These are phyloP conservation scores for Neocatenulostroma microsporum DNA, from an alignment of 2,329 filamentous ascomycete genomes.

Conservation along the genomic window DNA sequence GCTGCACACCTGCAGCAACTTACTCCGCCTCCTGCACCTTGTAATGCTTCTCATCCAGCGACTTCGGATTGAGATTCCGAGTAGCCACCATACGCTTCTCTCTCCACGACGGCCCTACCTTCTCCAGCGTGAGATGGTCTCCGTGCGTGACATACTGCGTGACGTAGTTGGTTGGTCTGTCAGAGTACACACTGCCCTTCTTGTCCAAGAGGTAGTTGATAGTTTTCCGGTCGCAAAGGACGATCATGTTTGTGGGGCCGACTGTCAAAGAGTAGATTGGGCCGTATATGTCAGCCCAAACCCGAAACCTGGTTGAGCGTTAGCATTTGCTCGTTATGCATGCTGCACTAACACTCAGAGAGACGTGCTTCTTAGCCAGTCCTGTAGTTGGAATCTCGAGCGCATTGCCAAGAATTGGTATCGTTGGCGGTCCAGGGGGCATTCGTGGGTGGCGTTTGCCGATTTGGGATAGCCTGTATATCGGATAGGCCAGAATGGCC, in stretches of 20 bases:
- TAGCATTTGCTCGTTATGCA: no score
- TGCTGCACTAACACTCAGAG: no score
- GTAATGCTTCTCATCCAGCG: constrained; percentile 38
- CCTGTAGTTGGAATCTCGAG: no score
- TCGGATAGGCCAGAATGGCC: no score
- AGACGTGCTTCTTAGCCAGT: no score
- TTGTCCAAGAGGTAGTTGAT: constrained; percentile 42
- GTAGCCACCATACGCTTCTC: constrained; percentile 41
- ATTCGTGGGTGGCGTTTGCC: no score
- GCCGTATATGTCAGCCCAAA: constrained; percentile 25
- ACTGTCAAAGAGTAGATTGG: constrained; percentile 32
- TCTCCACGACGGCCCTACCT: constrained; percentile 41
- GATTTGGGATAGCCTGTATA: no score
- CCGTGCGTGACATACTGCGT: constrained; percentile 39
- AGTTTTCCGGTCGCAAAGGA: constrained; percentile 36
- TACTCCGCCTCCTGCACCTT: constrained; percentile 42
- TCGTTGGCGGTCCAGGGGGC: no score
- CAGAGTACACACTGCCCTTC: constrained; percentile 38
- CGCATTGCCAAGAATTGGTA: no score
- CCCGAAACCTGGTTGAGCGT: no score
- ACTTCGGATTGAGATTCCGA: constrained; percentile 35
- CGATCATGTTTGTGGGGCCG: constrained; percentile 33
- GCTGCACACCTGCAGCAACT: constrained; percentile 43
- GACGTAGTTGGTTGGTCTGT: constrained; percentile 32
- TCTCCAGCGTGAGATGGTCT: constrained; percentile 42